Base-by-base conservation (phyloP, 805 yeast species). In the Saturnispora dispora region DNA sequence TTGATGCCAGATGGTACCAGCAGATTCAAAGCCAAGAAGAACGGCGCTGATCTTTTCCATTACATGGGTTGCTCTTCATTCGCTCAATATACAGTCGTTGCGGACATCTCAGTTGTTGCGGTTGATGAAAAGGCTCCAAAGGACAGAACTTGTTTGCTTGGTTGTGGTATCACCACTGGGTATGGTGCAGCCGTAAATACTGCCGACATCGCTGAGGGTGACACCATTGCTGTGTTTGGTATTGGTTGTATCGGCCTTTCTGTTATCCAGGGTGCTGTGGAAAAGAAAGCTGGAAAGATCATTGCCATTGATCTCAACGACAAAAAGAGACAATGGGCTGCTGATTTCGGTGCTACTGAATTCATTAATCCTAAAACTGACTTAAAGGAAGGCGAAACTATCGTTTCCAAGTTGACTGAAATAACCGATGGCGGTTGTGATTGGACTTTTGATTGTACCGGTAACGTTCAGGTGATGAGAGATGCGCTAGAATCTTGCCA, bases 21-120 rank as follows among this genome's bases (percentile, higher is more conserved):
- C 44, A 82, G 99, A 70, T 91, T 93, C 75, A 81, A 77, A 57
- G 81, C 85, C 66, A 82, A 83, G 63, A 48, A 35, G 32, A 48
- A 32, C 23, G 99, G 99, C 59, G 78, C 93, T 72, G 78, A 82
- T 43, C 70, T 93, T 51, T 75, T 82, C 62, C 98, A 93, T 71
- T 93, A 88, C 70, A 93, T 93, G 99, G 99, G 99, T 47, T 87
- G 96, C 70, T 91, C 98, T 35, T 86, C 97, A 28, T 93, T 93
- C 71, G 82, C 96, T 37, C 95, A 93, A 73, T 93, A 93, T 70
- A 91, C 99, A 13, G 99, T 93, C 52, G 96, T 93, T 43, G 96
- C 98, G 42, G 98, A 93, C 68, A 93, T 93, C 53, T 89, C 97
- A 11, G 88, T 93, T 45, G 99, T 90, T 53, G 93, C 96, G 17